phyloP scores from a whole-genome alignment of 352 stramenopile species.

The Phytophthora brassicae region DNA sequence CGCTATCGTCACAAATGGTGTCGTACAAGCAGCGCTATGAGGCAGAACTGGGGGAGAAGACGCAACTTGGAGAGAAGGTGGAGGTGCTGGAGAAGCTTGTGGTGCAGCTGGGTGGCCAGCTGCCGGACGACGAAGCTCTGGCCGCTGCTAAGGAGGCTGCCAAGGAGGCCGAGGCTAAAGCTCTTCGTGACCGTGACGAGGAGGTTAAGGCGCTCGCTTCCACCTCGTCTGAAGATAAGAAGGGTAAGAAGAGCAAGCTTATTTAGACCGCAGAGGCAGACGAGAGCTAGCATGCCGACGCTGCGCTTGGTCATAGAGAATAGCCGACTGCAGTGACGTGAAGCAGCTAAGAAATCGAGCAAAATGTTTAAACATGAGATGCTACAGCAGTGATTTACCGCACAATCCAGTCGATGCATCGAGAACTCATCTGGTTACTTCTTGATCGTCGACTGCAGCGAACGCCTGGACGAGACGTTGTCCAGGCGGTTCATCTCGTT shows the following conservation, averaged over 20 bases:
- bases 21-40: conserved; percentile 71
- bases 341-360: conserved; percentile 7
- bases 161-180: conserved; percentile 43
- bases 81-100: conserved; percentile 64
- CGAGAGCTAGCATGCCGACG: background rate
- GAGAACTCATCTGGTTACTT: conserved; percentile 29
- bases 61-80: conserved; percentile 50
- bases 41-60: conserved; percentile 37
- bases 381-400: too few relatives aligned
- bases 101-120: conserved; percentile 51
- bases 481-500: conserved; percentile 97
- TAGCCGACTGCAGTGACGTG: conserved; percentile 4
- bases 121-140: conserved; percentile 61
- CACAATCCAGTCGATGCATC: background rate
- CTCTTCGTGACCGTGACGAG: conserved; percentile 33
- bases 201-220: conserved; percentile 42
- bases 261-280: conserved; percentile 47
- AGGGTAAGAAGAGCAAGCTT: conserved; percentile 59
- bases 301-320: conserved; percentile 21
- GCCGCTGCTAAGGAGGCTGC: conserved; percentile 42
- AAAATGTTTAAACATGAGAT: background rate
- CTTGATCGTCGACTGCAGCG: conserved; percentile 73
- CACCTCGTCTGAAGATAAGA: conserved; percentile 37
- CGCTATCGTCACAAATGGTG: conserved; percentile 83
- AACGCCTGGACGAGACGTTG: conserved; percentile 75